Evolutionary conservation across 306 rosid genomes (phyloP).

Genomic region (Bauhinia variegata): DNA sequence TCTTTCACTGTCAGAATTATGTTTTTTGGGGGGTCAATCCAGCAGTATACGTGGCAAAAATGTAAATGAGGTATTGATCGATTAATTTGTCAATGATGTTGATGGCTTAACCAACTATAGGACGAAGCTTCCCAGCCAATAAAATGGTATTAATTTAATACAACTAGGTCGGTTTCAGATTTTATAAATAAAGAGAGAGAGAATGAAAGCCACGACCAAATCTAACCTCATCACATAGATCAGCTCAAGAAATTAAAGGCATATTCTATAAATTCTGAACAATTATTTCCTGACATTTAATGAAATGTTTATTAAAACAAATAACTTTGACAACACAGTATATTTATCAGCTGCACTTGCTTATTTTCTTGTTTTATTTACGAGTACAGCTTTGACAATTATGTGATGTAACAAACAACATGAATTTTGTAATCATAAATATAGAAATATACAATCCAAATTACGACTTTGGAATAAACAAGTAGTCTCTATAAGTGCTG

Average conservation of each 20-base stretch:
- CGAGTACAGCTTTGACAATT: background rate
- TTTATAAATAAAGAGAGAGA: background rate
- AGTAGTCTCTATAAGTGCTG: no score
- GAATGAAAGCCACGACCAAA: background rate
- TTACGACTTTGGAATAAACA: no score
- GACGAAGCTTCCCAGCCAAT: background rate
- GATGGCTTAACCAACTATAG: no score
- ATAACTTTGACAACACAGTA: no score
- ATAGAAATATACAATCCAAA: no score
- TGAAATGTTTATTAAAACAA: no score
- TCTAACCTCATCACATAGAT: background rate
- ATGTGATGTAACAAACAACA: background rate
- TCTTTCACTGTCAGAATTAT: no score
- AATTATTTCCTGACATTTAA: background rate
- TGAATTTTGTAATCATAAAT: constrained; percentile 16
- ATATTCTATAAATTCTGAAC: background rate
- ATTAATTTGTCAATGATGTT: no score
- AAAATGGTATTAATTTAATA: background rate
- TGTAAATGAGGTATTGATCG: no score
- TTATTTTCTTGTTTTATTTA: constrained; percentile 11
- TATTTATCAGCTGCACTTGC: background rate
- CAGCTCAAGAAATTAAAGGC: background rate
- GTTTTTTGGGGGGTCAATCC: no score
- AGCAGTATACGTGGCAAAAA: no score
- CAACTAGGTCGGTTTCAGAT: background rate